phyloP scores from a whole-genome alignment of 2,329 filamentous ascomycete species.

The Verticillium nubilum region DNA sequence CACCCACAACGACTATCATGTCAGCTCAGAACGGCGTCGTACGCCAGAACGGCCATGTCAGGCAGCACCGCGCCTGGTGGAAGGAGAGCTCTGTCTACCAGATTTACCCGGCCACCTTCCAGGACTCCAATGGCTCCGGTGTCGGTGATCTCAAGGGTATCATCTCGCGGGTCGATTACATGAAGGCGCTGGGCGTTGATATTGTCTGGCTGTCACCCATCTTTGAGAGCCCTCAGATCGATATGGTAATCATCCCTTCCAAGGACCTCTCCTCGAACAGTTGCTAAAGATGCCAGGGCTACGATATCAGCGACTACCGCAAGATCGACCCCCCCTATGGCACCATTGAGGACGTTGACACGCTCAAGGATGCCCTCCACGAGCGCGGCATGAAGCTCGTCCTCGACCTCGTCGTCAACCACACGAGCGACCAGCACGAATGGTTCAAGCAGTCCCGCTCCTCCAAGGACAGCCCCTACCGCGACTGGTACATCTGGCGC shows the following conservation, averaged over 20 bases:
- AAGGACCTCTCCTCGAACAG: neutral
- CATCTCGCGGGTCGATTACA: constrained; percentile 50
- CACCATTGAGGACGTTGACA: constrained; percentile 60
- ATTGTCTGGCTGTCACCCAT: constrained; percentile 51
- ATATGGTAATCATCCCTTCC: constrained; percentile 43
- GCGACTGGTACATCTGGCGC: constrained; percentile 63
- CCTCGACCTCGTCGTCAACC: constrained; percentile 69
- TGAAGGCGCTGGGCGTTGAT: constrained; percentile 49
- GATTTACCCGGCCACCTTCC: constrained; percentile 57
- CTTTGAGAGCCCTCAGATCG: constrained; percentile 50
- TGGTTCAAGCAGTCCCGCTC: constrained; percentile 54
- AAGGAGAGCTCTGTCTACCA: constrained; percentile 57
- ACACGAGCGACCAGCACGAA: constrained; percentile 53
- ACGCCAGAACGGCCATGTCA: neutral
- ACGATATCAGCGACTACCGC: constrained; percentile 66
- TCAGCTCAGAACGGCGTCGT: neutral
- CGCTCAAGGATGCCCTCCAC: constrained; percentile 55
- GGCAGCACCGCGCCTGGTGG: constrained; percentile 42
- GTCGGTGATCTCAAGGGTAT: constrained; percentile 53
- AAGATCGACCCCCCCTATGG: constrained; percentile 62
- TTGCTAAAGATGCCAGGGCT: constrained; percentile 38
- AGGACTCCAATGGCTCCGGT: constrained; percentile 51
- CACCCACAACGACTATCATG: neutral
- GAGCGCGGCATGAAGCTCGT: constrained; percentile 62
- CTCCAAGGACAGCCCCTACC: constrained; percentile 46